These are phyloP conservation scores for Hygrocybe punicea DNA, from an alignment of 768 basidiomycete species.

Conservation along the genomic window DNA sequence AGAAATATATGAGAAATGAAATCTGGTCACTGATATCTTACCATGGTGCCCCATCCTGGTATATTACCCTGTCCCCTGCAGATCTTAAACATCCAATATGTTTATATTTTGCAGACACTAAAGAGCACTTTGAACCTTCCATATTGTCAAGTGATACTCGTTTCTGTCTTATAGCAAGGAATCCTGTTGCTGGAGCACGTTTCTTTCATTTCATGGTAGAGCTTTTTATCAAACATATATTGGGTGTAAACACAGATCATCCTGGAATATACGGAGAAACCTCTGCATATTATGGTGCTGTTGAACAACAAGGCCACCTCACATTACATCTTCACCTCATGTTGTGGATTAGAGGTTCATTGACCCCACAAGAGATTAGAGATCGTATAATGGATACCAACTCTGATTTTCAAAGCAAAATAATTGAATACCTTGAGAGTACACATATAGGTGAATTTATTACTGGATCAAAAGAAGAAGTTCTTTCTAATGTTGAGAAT, in stretches of 20 bases:
- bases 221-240: constrained; percentile 23
- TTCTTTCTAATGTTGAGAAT: constrained; percentile 6
- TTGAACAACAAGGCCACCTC: too few species aligned
- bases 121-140: constrained; percentile 14
- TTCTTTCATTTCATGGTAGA: constrained; percentile 27
- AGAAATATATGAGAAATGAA: constrained; percentile 12
- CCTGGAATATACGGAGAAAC: too few species aligned
- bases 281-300: too few species aligned
- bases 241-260: constrained; percentile 15
- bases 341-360: constrained; percentile 32
- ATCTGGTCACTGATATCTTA: constrained; percentile 20
- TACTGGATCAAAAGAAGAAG: constrained; percentile 17
- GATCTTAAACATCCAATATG: constrained; percentile 18
- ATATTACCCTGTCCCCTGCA: constrained; percentile 6
- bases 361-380: constrained; percentile 34
- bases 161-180: constrained; percentile 20
- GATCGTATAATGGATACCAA: constrained; percentile 21
- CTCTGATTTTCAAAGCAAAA: constrained; percentile 20
- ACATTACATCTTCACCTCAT: constrained; percentile 36
- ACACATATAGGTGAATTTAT: constrained; percentile 31
- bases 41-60: constrained; percentile 25
- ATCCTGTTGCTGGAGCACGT: constrained; percentile 18
- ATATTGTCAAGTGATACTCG: constrained; percentile 8
- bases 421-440: constrained; percentile 32
- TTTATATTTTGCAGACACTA: constrained; percentile 27